Evolutionary conservation across 768 basidiomycete species (phyloP).

Genomic region (Mycena vitilis): DNA sequence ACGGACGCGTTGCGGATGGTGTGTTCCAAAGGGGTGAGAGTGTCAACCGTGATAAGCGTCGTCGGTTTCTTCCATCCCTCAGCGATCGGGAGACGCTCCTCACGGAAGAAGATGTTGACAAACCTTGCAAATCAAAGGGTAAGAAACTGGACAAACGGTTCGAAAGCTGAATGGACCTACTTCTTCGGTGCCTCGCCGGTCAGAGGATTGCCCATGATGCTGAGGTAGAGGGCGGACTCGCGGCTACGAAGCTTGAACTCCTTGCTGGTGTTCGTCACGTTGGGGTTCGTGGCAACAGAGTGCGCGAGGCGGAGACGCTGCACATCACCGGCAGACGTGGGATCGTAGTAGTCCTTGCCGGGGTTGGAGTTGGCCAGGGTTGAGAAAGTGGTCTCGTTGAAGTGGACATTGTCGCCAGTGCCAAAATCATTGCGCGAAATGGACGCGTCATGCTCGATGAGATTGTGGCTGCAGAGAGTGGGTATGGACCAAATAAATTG

Average conservation of each 20-base stretch:
- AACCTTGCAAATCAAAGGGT: too few species aligned
- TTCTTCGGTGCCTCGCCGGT: slow-evolving; percentile 32
- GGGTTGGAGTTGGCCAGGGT: slow-evolving; percentile 32
- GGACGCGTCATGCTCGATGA: background rate
- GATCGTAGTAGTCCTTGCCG: slow-evolving; percentile 32
- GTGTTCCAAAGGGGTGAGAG: too few species aligned
- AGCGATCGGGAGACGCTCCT: too few species aligned
- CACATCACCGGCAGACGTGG: slow-evolving; percentile 29
- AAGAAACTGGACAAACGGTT: too few species aligned
- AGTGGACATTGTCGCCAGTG: too few species aligned
- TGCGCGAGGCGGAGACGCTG: slow-evolving; percentile 22
- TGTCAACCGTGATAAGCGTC: too few species aligned
- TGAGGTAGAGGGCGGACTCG: slow-evolving; percentile 28
- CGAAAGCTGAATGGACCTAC: background rate
- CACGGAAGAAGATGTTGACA: too few species aligned
- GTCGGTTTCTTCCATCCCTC: too few species aligned
- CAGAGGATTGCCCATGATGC: slow-evolving; percentile 28
- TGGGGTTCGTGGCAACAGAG: slow-evolving; percentile 25
- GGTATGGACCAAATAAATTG: background rate
- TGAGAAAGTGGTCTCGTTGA: too few species aligned
- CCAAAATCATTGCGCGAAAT: too few species aligned
- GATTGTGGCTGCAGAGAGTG: slow-evolving; percentile 11
- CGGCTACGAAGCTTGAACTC: slow-evolving; percentile 29
- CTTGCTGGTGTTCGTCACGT: slow-evolving; percentile 29
- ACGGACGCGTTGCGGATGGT: too few species aligned